Percentiles rank a stretch among this genome's conserved stretches.
phyloP scores from a whole-genome alignment of 208 protist species.

The Trypanosoma brucei region DNA sequence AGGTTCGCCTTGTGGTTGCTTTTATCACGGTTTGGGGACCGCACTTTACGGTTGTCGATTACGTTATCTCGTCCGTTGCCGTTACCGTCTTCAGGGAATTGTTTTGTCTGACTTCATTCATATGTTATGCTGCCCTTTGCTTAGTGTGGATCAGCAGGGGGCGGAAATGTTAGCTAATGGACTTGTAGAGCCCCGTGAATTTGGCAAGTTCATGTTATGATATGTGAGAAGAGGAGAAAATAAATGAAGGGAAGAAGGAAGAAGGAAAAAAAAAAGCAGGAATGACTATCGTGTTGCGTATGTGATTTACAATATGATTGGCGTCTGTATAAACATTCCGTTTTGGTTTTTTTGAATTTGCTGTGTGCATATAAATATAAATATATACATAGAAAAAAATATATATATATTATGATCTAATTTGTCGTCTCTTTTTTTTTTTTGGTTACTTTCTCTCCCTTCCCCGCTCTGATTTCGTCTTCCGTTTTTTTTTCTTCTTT shows the following conservation, averaged over 20 bases:
- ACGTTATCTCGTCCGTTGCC: constrained; percentile 61
- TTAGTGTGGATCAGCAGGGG: constrained; percentile 56
- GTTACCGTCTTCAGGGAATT: constrained; percentile 46
- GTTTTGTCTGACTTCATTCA: constrained; percentile 25
- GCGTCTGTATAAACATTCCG: too few species aligned
- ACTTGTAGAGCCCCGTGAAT: constrained; percentile 12
- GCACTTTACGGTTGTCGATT: constrained; percentile 53
- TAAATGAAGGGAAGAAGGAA: constrained; percentile 8
- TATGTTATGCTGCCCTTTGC: constrained; percentile 41
- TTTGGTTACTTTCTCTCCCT: too few species aligned
- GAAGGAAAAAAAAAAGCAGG: constrained; percentile 1
- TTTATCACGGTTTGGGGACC: constrained; percentile 71
- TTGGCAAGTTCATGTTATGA: constrained; percentile 15
- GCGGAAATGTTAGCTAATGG: constrained; percentile 43
- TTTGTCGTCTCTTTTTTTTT: too few species aligned
- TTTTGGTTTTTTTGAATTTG: too few species aligned
- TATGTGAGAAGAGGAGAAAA: not conserved
- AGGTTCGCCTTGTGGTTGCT: constrained; percentile 42
- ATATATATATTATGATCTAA: too few species aligned
- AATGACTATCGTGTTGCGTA: too few species aligned
- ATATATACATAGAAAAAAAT: too few species aligned
- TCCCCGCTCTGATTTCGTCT: too few species aligned
- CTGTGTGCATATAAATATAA: too few species aligned
- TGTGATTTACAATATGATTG: too few species aligned
- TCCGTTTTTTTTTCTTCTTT: too few species aligned